Base-by-base conservation (phyloP, 73 alveolate species). In the Symbiodinium natans region DNA sequence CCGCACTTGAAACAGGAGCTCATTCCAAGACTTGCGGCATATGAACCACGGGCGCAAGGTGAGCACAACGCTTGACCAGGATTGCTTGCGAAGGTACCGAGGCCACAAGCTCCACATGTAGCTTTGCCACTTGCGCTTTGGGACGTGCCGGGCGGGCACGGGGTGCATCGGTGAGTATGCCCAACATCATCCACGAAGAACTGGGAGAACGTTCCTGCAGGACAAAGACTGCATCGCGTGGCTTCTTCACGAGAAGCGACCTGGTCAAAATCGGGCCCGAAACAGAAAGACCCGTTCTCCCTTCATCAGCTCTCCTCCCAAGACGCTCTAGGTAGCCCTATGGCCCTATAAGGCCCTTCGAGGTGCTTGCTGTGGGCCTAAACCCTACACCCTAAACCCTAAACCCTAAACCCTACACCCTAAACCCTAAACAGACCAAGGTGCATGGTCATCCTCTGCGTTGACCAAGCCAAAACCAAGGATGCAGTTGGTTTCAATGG, bases 151-250 rank as follows among this genome's bases (percentile, higher is more conserved):
- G 77, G 77, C 23, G 31, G 77, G 77, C 77, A 59, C 31, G 6
- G 77, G 77, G 77, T 80, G 59, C 93, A 84, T 33, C 77, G 93
- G 80, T 84, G 93, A 84, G 93, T 43, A 11, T 42, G 77, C 15
- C 93, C 93, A 3, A 40, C 38, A 33, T 3, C 52, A 84, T 84
- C 93, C 46, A 29, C 80, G 38, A 41, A 11, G 39, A 84, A 84
- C 52, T 43, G 80, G 25, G 93, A 84, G 31, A 31, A 84, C 19
- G 36, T 84, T 52, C 93, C 93, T 46, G 93, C 52, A 3, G 93
- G 93, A 84, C 93, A 84, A 5, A 46, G 46, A 19, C 80, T 34
- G 80, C 93, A 84, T 34, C 52, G 3, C 42, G 43, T 80, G 23
- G 93, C 93, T 84, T 43, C 38, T 52, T 84, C 93, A 36, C 93